phyloP scores from a whole-genome alignment of 2,329 filamentous ascomycete species.

The Talaromyces rugulosus region DNA sequence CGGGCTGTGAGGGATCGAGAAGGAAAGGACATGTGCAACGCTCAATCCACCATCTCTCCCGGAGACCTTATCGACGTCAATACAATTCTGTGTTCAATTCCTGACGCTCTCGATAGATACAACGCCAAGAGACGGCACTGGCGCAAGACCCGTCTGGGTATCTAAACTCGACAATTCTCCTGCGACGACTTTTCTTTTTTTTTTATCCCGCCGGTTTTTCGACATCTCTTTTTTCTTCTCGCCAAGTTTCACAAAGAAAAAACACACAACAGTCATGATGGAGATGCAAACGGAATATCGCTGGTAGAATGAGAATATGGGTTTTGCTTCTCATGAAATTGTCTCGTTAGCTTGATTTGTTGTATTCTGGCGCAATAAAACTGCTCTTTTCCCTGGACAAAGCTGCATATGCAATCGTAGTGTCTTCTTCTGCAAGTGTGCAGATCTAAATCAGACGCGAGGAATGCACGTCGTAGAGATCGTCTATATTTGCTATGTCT shows the following conservation, averaged over 20 bases:
- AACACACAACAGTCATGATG: background rate
- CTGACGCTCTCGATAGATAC: conserved; percentile 65
- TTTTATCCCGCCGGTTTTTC: background rate
- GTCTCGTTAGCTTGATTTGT: background rate
- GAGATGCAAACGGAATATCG: background rate
- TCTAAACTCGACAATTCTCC: conserved; percentile 60
- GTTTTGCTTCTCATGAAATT: background rate
- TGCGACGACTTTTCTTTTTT: conserved; percentile 1
- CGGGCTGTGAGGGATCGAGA: background rate
- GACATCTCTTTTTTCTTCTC: background rate
- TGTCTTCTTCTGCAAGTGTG: background rate
- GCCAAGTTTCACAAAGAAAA: background rate
- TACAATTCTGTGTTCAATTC: background rate
- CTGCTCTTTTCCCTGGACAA: background rate
- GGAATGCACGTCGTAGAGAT: background rate
- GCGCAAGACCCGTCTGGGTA: conserved; percentile 99
- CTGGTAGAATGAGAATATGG: background rate
- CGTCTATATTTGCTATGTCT: background rate
- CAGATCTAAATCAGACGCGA: background rate
- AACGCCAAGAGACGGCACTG: conserved; percentile 99
- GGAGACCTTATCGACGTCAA: background rate
- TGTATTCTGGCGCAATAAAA: background rate
- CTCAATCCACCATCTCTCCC: background rate
- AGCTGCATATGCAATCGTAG: background rate
- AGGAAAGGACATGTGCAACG: background rate